These are phyloP conservation scores for Passiflora organensis DNA, from an alignment of 345 rosid genomes.

Conservation along the genomic window DNA sequence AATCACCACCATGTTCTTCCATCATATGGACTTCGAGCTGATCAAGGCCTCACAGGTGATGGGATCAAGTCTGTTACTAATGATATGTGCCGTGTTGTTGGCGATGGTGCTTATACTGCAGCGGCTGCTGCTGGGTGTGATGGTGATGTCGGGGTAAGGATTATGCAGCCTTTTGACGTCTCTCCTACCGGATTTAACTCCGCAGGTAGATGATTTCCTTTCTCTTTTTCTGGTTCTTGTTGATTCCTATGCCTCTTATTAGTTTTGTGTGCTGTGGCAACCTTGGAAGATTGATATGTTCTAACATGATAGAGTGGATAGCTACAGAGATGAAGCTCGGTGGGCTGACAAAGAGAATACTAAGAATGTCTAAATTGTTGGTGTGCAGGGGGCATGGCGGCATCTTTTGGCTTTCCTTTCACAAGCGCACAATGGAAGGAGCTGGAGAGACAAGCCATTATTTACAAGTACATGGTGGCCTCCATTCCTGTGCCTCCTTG, in stretches of 20 bases:
- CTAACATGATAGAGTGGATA: too few relatives aligned
- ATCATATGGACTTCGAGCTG: constrained; percentile 10
- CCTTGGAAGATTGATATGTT: too few relatives aligned
- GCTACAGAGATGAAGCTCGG: not conserved
- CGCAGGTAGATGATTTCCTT: too few relatives aligned
- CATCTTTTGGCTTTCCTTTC: constrained; percentile 35
- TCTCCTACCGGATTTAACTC: too few relatives aligned
- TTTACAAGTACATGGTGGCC: constrained; percentile 75
- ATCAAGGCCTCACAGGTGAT: not conserved
- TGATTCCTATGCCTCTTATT: too few relatives aligned
- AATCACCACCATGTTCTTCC: constrained; percentile 31
- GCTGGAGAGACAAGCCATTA: constrained; percentile 78
- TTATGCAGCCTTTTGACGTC: too few relatives aligned
- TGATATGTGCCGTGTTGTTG: not conserved
- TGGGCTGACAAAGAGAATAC: too few relatives aligned
- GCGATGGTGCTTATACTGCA: constrained; percentile 5
- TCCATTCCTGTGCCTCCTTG: constrained; percentile 64
- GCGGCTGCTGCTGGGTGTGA: constrained; percentile 10
- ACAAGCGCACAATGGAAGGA: constrained; percentile 72
- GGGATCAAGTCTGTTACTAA: not conserved
- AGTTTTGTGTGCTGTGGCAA: too few relatives aligned
- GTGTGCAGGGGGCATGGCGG: constrained; percentile 6
- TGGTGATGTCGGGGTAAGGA: not conserved
- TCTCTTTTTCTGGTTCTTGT: too few relatives aligned
- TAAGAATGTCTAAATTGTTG: not conserved